phyloP scores from a whole-genome alignment of 768 basidiomycete species.

The Coprinellus micaceus region DNA sequence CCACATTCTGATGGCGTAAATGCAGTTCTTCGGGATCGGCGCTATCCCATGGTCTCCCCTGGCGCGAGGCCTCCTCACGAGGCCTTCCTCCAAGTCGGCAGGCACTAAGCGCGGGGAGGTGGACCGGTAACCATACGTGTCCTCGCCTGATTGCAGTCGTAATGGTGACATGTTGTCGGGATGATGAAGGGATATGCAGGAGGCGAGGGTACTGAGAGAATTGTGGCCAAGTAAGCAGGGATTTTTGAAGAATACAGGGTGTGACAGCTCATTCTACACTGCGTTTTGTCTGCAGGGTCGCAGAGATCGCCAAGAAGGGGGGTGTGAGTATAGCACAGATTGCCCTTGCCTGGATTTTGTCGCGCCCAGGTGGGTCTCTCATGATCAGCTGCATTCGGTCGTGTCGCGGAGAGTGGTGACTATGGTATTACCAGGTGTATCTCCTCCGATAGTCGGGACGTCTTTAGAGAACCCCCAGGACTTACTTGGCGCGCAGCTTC shows the following conservation, averaged over 20 bases:
- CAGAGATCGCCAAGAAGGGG: slow-evolving; percentile 50
- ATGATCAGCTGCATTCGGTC: no score
- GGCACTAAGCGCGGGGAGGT: slow-evolving; percentile 31
- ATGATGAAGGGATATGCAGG: slow-evolving; percentile 20
- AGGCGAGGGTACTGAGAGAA: slow-evolving; percentile 27
- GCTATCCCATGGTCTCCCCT: slow-evolving; percentile 60
- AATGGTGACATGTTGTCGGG: slow-evolving; percentile 9
- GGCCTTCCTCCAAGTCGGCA: slow-evolving; percentile 36
- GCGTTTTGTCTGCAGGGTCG: slow-evolving; percentile 35
- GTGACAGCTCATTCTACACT: no score
- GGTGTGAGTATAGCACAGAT: slow-evolving; percentile 55
- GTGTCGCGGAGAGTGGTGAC: no score
- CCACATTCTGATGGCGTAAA: slow-evolving; percentile 26
- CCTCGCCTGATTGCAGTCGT: neutral
- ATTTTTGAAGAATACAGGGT: no score
- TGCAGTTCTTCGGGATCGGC: slow-evolving; percentile 39
- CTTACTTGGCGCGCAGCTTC: no score
- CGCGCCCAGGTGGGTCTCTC: neutral
- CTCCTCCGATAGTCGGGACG: no score
- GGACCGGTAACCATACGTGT: slow-evolving; percentile 28
- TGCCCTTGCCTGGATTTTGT: slow-evolving; percentile 48
- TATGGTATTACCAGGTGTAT: no score
- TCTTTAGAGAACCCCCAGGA: no score
- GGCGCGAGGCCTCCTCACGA: slow-evolving; percentile 45
- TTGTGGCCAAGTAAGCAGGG: slow-evolving; percentile 34